Conservation (phyloP, 495 filamentous ascomycete genomes). For the Hypoxylon lienhwacheense region DNA sequence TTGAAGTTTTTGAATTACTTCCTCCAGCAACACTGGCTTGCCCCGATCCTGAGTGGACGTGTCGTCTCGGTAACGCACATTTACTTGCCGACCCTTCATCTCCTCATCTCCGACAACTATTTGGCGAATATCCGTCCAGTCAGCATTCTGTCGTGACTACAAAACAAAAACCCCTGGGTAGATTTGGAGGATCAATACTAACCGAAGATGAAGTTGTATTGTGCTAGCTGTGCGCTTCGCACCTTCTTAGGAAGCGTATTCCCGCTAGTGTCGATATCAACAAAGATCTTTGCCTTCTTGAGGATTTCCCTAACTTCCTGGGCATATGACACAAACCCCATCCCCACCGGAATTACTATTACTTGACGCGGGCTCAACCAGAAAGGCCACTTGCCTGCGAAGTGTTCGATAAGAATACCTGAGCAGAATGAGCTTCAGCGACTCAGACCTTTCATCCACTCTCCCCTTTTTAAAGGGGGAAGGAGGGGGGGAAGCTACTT, state of each 20-base stretch:
- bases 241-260: conserved; percentile 98
- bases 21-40: conserved; percentile 70
- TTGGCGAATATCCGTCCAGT: neutral
- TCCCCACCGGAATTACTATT: conserved; percentile 89
- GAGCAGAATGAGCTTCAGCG: neutral
- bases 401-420: conserved; percentile 85
- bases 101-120: conserved; percentile 83
- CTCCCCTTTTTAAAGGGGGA: too few relatives aligned
- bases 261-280: conserved; percentile 82
- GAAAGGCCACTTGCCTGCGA: conserved; percentile 97
- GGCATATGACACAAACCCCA: conserved; percentile 78
- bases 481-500: too few relatives aligned
- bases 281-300: conserved; percentile 65
- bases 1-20: conserved; percentile 72
- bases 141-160: neutral
- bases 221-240: conserved; percentile 77
- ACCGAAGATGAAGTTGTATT: conserved; percentile 93
- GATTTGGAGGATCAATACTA: conserved; percentile 30
- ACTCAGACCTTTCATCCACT: too few relatives aligned
- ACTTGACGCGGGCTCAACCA: conserved; percentile 95
- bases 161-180: neutral
- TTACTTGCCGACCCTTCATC: conserved; percentile 74
- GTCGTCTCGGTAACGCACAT: conserved; percentile 89
- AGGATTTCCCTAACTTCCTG: conserved; percentile 73
- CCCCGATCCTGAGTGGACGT: conserved; percentile 72